Percentiles rank a stretch among this genome's conserved stretches.
These are phyloP conservation scores for Lachancea cidri DNA, from an alignment of 805 yeast species.

Conservation along the genomic window DNA sequence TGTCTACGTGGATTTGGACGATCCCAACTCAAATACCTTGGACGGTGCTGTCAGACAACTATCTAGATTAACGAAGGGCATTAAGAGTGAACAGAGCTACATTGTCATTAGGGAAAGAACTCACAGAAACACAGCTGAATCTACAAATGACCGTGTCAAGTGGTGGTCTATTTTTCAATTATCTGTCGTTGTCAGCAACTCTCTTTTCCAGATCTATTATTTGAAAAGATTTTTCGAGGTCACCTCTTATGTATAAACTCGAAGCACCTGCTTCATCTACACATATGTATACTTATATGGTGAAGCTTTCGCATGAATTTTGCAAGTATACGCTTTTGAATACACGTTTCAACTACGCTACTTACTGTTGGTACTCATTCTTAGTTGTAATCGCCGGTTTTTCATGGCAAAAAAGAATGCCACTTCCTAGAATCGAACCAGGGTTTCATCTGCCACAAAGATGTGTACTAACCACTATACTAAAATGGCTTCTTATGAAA, in stretches of 20 bases:
- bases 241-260: slow-evolving; percentile 64
- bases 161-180: slow-evolving; percentile 97
- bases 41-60: slow-evolving; percentile 79
- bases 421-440: slow-evolving; percentile 37
- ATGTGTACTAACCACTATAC: slow-evolving; percentile 38
- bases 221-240: slow-evolving; percentile 94
- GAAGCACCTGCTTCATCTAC: not conserved
- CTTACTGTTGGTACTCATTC: too few relatives aligned
- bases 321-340: not conserved
- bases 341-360: not conserved
- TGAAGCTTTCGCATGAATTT: not conserved
- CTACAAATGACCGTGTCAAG: slow-evolving; percentile 92
- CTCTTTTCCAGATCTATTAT: slow-evolving; percentile 89
- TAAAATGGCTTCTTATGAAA: slow-evolving; percentile 33
- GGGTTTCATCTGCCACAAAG: slow-evolving; percentile 38
- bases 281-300: not conserved
- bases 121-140: slow-evolving; percentile 97
- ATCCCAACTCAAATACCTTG: slow-evolving; percentile 69
- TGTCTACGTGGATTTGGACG: slow-evolving; percentile 74
- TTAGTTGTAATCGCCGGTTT: too few relatives aligned
- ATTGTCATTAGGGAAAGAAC: slow-evolving; percentile 94
- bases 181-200: slow-evolving; percentile 76
- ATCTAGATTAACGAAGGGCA: slow-evolving; percentile 72
- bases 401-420: slow-evolving; percentile 27
- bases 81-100: slow-evolving; percentile 86